phyloP scores from a whole-genome alignment of 768 basidiomycete species.

The Boletus vermiculosoides region DNA sequence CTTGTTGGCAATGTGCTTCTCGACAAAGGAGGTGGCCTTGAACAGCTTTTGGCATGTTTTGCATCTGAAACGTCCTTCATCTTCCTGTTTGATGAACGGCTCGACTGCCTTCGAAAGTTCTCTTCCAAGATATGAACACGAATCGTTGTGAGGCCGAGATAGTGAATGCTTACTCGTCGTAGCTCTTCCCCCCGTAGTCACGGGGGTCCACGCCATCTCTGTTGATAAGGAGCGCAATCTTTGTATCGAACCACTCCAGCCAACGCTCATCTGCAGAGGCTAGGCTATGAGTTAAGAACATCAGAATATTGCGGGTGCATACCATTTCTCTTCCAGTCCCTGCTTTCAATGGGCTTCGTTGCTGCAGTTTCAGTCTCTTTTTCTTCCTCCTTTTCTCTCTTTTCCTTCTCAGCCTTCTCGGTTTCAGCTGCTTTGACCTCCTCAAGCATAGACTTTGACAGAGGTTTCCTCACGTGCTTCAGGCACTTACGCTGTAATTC shows the following conservation, averaged over 20 bases:
- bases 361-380: slow-evolving; percentile 37
- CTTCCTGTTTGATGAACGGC: slow-evolving; percentile 88
- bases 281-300: slow-evolving; percentile 10
- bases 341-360: slow-evolving; percentile 40
- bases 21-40: slow-evolving; percentile 94
- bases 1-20: slow-evolving; percentile 96
- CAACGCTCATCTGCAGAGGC: slow-evolving; percentile 71
- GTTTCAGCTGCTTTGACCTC: slow-evolving; percentile 57
- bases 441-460: slow-evolving; percentile 59
- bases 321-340: slow-evolving; percentile 70
- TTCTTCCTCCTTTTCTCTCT: slow-evolving; percentile 44
- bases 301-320: slow-evolving; percentile 20
- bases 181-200: slow-evolving; percentile 86
- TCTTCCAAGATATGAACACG: slow-evolving; percentile 41
- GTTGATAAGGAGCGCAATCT: slow-evolving; percentile 78
- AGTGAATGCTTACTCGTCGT: slow-evolving; percentile 71
- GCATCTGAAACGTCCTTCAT: slow-evolving; percentile 96
- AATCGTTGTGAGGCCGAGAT: slow-evolving; percentile 4
- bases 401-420: slow-evolving; percentile 46
- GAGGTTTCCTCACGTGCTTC: slow-evolving; percentile 80
- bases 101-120: slow-evolving; percentile 79
- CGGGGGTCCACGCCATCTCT: slow-evolving; percentile 78
- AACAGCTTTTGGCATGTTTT: slow-evolving; percentile 96
- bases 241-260: slow-evolving; percentile 86
- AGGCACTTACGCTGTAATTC: slow-evolving; percentile 95